A percentile compares a stretch with the other conserved stretches of the same genome.
phyloP scores from a whole-genome alignment of 306 rosid species.

The Medicago truncatula region DNA sequence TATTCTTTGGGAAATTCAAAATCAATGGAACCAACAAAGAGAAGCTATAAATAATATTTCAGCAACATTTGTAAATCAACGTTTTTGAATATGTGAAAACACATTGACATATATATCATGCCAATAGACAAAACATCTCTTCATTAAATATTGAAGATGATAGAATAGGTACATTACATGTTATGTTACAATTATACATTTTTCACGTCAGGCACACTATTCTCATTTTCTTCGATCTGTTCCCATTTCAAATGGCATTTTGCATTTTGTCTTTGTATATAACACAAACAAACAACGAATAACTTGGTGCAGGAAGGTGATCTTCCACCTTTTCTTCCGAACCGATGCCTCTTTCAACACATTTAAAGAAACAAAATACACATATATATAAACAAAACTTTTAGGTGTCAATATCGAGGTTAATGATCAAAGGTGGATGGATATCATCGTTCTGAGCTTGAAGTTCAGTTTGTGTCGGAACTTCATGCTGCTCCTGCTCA shows the following conservation, averaged over 20 bases:
- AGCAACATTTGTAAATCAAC: neutral
- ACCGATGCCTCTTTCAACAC: slow-evolving; percentile 57
- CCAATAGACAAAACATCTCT: slow-evolving; percentile 67
- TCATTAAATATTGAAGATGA: slow-evolving; percentile 80
- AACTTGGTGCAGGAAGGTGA: slow-evolving; percentile 76
- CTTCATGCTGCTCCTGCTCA: slow-evolving; percentile 65
- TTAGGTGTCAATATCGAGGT: slow-evolving; percentile 53
- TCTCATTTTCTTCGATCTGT: slow-evolving; percentile 30
- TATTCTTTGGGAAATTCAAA: neutral
- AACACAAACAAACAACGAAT: slow-evolving; percentile 69
- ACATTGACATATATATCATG: neutral
- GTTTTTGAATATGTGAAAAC: slow-evolving; percentile 1
- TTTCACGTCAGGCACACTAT: slow-evolving; percentile 47
- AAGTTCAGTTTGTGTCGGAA: slow-evolving; percentile 53
- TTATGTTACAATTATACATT: slow-evolving; percentile 62
- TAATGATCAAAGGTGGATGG: slow-evolving; percentile 48
- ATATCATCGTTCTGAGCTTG: slow-evolving; percentile 57
- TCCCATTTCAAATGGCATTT: slow-evolving; percentile 41
- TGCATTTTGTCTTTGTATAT: slow-evolving; percentile 50
- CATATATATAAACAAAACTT: slow-evolving; percentile 36
- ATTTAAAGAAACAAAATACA: slow-evolving; percentile 50
- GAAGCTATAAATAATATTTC: neutral
- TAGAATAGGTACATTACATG: slow-evolving; percentile 48
- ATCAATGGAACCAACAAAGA: neutral
- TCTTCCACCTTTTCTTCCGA: slow-evolving; percentile 82